Conservation (phyloP, 2,329 filamentous ascomycete genomes). For the Aspergillus clavatus region DNA sequence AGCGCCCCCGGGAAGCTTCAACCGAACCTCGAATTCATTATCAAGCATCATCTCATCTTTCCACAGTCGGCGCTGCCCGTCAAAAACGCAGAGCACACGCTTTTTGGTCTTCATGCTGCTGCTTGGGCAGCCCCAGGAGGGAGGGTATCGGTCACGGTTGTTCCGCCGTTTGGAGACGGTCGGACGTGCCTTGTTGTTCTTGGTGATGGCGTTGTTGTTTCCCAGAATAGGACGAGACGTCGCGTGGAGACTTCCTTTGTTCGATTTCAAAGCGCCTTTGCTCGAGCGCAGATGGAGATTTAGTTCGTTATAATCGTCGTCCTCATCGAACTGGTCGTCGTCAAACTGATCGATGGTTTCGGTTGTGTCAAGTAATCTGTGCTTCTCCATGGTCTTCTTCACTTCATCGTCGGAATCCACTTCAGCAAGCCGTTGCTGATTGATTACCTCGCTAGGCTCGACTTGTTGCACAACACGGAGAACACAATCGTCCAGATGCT, state of each 20-base stretch:
- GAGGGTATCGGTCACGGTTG: conserved; percentile 88
- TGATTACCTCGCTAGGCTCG: conserved; percentile 55
- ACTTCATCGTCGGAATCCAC: conserved; percentile 58
- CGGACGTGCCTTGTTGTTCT: conserved; percentile 67
- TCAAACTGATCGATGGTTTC: conserved; percentile 48
- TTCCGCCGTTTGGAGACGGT: conserved; percentile 64
- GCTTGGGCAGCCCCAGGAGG: conserved; percentile 86
- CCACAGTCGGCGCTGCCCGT: conserved; percentile 79
- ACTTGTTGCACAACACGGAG: conserved; percentile 59
- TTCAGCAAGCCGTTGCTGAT: conserved; percentile 51
- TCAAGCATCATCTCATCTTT: conserved; percentile 99
- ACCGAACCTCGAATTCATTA: conserved; percentile 86
- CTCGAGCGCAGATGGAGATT: conserved; percentile 41
- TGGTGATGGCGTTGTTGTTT: conserved; percentile 42
- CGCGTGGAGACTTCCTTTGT: conserved; percentile 50
- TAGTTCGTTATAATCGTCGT: conserved; percentile 52
- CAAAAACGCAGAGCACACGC: conserved; percentile 87
- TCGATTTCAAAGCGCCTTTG: conserved; percentile 44
- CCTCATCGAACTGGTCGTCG: conserved; percentile 52
- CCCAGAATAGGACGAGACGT: conserved; percentile 49
- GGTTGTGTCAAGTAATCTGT: conserved; percentile 49
- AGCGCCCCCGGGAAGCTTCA: conserved; percentile 69
- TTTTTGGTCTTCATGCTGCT: conserved; percentile 99
- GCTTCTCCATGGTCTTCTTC: conserved; percentile 54
- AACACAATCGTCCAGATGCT: conserved; percentile 76